Percentiles rank a stretch among this genome's conserved stretches.
Evolutionary conservation across 352 stramenopile species (phyloP).

Genomic region (Globisporangium paroecandrum): DNA sequence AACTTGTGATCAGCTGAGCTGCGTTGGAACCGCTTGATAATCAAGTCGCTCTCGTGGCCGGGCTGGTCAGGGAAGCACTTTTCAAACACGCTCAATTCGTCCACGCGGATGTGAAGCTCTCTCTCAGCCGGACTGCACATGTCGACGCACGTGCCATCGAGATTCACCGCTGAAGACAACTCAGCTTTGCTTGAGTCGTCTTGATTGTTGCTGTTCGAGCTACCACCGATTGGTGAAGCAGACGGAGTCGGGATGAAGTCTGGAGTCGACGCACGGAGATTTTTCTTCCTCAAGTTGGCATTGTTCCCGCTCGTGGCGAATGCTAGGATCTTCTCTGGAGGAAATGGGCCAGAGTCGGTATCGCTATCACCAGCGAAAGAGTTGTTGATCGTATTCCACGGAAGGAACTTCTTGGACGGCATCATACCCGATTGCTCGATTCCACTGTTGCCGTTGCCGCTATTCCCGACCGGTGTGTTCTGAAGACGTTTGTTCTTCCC

Average conservation of each 20-base stretch:
- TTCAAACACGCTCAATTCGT: constrained; percentile 86
- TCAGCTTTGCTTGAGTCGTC: constrained; percentile 51
- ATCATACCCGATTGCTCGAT: constrained; percentile 9
- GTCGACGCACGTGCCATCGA: constrained; percentile 76
- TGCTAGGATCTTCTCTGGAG: background rate
- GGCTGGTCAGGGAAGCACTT: constrained; percentile 66
- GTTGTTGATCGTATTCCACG: background rate
- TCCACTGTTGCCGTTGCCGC: background rate
- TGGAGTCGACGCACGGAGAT: constrained; percentile 14
- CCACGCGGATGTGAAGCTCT: constrained; percentile 80
- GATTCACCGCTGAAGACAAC: constrained; percentile 54
- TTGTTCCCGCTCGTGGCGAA: constrained; percentile 8
- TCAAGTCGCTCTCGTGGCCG: constrained; percentile 59
- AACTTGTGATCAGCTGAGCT: constrained; percentile 85
- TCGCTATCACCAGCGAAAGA: constrained; percentile 8
- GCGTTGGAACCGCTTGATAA: constrained; percentile 87
- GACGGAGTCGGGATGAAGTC: background rate
- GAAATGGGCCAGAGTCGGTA: constrained; percentile 14
- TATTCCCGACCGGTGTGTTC: background rate
- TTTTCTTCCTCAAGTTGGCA: constrained; percentile 26
- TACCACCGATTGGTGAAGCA: background rate
- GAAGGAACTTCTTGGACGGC: constrained; percentile 14
- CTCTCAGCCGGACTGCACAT: constrained; percentile 83
- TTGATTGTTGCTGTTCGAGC: constrained; percentile 2
- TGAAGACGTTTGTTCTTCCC: constrained; percentile 21